Evolutionary conservation across 495 filamentous ascomycete species (phyloP).

Genomic region (Lasiosphaeris hirsuta): DNA sequence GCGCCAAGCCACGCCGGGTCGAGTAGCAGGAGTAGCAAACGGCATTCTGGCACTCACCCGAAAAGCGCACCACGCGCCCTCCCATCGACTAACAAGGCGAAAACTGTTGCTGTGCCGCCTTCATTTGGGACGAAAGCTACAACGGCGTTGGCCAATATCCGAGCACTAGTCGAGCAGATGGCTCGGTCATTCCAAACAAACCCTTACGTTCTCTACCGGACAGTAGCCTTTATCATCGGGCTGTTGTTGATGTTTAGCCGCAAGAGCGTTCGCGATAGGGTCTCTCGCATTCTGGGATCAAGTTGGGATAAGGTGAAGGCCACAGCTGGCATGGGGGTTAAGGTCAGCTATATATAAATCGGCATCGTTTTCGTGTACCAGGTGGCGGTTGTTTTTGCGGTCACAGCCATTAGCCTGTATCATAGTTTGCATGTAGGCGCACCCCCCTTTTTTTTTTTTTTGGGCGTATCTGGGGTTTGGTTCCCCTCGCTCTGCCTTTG

Average conservation of each 20-base stretch:
- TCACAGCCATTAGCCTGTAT: background rate
- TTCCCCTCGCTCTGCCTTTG: too few species aligned
- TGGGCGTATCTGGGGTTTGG: background rate
- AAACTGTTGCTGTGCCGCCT: constrained; percentile 30
- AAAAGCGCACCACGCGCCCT: background rate
- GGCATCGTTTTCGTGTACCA: background rate
- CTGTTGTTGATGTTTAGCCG: constrained; percentile 74
- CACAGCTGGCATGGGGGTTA: constrained; percentile 94
- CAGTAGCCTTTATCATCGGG: constrained; percentile 77
- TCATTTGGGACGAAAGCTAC: constrained; percentile 49
- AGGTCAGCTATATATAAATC: constrained; percentile 89
- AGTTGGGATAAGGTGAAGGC: constrained; percentile 80
- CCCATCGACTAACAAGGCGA: constrained; percentile 30
- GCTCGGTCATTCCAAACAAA: constrained; percentile 62
- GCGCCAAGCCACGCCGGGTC: constrained; percentile 37
- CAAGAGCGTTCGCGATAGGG: constrained; percentile 68
- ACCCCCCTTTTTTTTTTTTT: background rate
- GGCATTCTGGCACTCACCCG: background rate
- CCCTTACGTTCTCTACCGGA: constrained; percentile 69
- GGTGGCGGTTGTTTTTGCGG: background rate
- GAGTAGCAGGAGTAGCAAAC: constrained; percentile 34
- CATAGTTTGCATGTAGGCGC: constrained; percentile 7
- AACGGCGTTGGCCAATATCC: constrained; percentile 51
- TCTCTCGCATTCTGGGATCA: constrained; percentile 61
- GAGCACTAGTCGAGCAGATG: constrained; percentile 60